These are phyloP conservation scores for Lodderomyces orthopsilosis DNA, from an alignment of 1,139 yeast genomes.

Conservation along the genomic window DNA sequence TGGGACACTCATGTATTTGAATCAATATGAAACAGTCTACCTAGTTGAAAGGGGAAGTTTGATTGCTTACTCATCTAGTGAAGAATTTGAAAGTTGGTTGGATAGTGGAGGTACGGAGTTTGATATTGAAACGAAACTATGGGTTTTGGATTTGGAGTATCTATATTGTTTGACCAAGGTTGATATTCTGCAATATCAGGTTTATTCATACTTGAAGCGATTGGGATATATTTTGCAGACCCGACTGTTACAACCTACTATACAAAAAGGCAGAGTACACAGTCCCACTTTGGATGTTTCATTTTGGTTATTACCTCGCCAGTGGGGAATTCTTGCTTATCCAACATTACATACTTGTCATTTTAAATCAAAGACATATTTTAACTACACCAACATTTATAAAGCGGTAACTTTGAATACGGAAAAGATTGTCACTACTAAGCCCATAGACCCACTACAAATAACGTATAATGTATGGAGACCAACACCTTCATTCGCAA, in stretches of 20 bases:
- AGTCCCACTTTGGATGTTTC: background rate
- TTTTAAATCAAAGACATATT: constrained; percentile 29
- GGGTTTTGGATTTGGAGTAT: constrained; percentile 61
- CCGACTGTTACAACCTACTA: constrained; percentile 8
- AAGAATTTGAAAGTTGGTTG: constrained; percentile 17
- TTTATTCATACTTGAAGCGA: constrained; percentile 73
- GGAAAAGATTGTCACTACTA: constrained; percentile 10
- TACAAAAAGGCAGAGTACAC: background rate
- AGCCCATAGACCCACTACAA: constrained; percentile 7
- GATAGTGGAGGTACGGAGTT: constrained; percentile 20
- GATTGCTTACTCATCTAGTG: constrained; percentile 44
- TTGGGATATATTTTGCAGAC: constrained; percentile 66
- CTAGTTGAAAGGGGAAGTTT: constrained; percentile 82
- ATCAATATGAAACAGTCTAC: constrained; percentile 69
- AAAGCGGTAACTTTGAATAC: constrained; percentile 36
- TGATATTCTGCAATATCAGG: constrained; percentile 56
- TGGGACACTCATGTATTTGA: constrained; percentile 39
- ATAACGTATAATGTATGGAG: constrained; percentile 77
- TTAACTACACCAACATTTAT: constrained; percentile 38
- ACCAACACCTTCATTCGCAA: constrained; percentile 69
- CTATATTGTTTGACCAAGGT: constrained; percentile 54
- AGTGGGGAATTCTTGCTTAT: constrained; percentile 14
- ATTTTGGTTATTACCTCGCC: constrained; percentile 10
- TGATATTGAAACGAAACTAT: constrained; percentile 20
- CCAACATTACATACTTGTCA: constrained; percentile 17